These are phyloP conservation scores for Taxawa tesnikishii DNA, from an alignment of 2,329 filamentous ascomycete species.

Conservation along the genomic window DNA sequence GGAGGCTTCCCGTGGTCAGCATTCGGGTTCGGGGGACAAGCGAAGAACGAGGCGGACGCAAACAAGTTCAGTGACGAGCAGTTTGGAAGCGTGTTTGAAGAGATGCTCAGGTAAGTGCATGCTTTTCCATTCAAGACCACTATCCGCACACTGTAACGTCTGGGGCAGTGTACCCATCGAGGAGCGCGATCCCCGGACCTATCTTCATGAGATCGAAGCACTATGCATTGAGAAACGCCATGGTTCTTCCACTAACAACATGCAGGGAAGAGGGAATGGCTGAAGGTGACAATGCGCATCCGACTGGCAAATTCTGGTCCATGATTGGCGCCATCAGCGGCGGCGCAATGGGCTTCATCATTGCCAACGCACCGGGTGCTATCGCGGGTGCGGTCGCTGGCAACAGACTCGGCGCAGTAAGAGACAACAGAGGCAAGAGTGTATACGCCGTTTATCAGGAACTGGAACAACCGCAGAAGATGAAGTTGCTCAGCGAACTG, in stretches of 20 bases:
- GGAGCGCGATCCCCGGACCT: no score
- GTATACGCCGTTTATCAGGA: conserved; percentile 89
- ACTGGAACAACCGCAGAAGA: conserved; percentile 69
- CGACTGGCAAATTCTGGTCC: conserved; percentile 72
- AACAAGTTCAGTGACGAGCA: conserved; percentile 55
- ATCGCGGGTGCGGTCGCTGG: conserved; percentile 85
- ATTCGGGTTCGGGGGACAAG: conserved; percentile 45
- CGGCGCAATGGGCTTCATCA: conserved; percentile 84
- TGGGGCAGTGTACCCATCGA: no score
- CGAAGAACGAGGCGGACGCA: conserved; percentile 30
- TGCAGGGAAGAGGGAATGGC: conserved; percentile 50
- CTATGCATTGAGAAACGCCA: no score
- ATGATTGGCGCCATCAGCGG: conserved; percentile 77
- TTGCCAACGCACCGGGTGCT: conserved; percentile 82
- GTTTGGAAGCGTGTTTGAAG: conserved; percentile 58
- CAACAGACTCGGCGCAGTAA: conserved; percentile 77
- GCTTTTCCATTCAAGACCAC: no score
- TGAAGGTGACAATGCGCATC: conserved; percentile 47
- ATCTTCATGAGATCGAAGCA: no score
- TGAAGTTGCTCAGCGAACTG: conserved; percentile 68
- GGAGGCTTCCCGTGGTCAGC: conserved; percentile 66
- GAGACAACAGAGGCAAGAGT: conserved; percentile 87
- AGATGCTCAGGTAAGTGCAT: conserved; percentile 29
- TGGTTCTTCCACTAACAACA: not conserved
- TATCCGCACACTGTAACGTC: no score